Evolutionary conservation across 2,329 filamentous ascomycete species (phyloP), one percentile per base, ranked within the genome.

Genomic region (Phialophora verrucosa): DNA sequence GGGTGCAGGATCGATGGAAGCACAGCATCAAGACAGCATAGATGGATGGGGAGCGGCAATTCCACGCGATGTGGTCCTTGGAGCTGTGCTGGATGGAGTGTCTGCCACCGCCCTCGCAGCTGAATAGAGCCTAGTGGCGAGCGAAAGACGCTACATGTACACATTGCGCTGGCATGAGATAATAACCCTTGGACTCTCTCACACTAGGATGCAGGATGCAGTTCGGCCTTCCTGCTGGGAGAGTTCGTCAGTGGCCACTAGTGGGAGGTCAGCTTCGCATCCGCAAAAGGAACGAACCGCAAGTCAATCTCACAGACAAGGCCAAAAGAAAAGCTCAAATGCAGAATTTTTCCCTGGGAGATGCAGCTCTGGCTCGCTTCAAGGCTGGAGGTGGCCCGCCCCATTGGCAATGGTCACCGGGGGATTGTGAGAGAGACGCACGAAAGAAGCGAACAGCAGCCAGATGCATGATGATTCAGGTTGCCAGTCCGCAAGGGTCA

Each of bases 371-470:
- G 38, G 38, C 38, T 5, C 38, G 17, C 17, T 17, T n/a, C 17
- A 44, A n/a, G 38, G 57, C 57, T 20, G 42, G 25, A 50, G 50
- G 42, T 7, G 14, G 3, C 25, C 23, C 10, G 10, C 32, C 44
- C 38, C 29, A 51, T 51, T 59, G 57, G 57, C 44, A 59, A 35
- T 44, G 44, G 49, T 59, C 57, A 59, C 44, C 44, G 44, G 57
- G 50, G 42, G 29, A 35, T 29, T 44, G 14, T 11, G 56, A 44
- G 56, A 27, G 32, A 44, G 38, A 29, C 32, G 4, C 49, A 31
- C 49, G 11, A 51, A 51, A n/a, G 49, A 51, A 51, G 49, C 49
- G 49, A 27, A 53, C n/a, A 14, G 29, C 25, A 17, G 20, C 44
- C 20, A 35, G 44, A 49, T 29, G 42, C 29, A 56, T 29, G 53